Evolutionary conservation across 495 filamentous ascomycete species (phyloP), one percentile per base, ranked within the genome.

Genomic region (Endocarpon pusillum): DNA sequence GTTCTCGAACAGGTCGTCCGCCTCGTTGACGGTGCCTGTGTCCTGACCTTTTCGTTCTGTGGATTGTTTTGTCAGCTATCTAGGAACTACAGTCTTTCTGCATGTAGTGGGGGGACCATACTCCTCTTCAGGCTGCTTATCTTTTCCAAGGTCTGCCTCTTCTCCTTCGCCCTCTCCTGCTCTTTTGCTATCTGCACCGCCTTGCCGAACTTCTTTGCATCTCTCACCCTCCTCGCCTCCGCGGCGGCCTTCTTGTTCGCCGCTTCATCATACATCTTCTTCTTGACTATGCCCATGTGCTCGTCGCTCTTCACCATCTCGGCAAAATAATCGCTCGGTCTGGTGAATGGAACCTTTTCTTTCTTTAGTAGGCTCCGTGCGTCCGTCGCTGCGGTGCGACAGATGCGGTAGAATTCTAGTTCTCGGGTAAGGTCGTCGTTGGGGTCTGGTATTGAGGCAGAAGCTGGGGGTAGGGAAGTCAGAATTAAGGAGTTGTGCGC

Each of bases 121-220:
- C 89, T 97, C 59, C 81, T 70, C 71, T 97, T 97, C 49, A 97
- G 54, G 16, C 69, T 57, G 55, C 81, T 81, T 47, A 97, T 91
- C 71, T 91, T 94, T 42, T 94, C 89, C 45, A 96, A 53, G 10
- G 78, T 82, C 43, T 89, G 78, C 47, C 73, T 73, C 75, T 93
- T 92, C 55, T 74, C 77, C 67, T 85, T 92, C 31, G 74, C 71
- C 18, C 89, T 58, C 66, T 96, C 87, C 58, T 93, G 86, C 60
- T 87, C 53, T 68, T 93, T 94, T 40, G 83, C 85, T 42, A 92
- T 74, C 66, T 97, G 89, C 40, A 96, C 89, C 61, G 93, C 81
- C 64, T 97, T 97, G 42, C 89, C 89, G 58, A 96, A 97, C 59
- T 94, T 96, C 75, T 93, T 96, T 42, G 94, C 62, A 58, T 97